These are phyloP conservation scores for Diaporthe sp. DNA, from an alignment of 2,329 filamentous ascomycete genomes.

Conservation along the genomic window DNA sequence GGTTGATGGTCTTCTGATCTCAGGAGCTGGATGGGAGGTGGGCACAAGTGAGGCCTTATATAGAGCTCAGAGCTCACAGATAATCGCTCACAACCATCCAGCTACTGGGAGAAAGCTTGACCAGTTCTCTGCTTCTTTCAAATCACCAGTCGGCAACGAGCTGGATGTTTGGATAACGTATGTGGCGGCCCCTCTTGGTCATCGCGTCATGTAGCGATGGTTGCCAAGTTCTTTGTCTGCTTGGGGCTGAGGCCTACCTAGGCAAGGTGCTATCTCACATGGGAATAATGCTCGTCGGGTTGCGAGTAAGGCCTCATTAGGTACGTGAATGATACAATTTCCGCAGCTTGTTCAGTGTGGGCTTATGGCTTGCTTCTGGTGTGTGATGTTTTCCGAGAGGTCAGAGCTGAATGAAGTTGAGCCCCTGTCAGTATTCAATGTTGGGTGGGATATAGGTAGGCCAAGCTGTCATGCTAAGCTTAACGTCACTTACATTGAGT, in stretches of 20 bases:
- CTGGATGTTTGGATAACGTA: not conserved
- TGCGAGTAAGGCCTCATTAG: not conserved
- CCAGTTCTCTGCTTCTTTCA: not conserved
- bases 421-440: not conserved
- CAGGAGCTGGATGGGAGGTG: not conserved
- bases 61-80: not conserved
- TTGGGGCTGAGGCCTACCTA: not conserved
- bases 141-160: not conserved
- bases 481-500: not conserved
- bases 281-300: not conserved
- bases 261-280: not conserved
- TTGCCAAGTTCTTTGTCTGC: constrained; percentile 11
- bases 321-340: not conserved
- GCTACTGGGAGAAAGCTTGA: not conserved
- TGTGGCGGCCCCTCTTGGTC: not conserved
- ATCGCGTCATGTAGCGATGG: not conserved
- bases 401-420: constrained; percentile 4
- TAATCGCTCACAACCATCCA: too few relatives aligned
- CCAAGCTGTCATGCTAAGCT: not conserved
- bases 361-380: not conserved
- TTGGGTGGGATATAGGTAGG: not conserved
- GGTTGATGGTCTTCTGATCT: not conserved
- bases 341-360: not conserved
- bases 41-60: not conserved
- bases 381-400: not conserved